Evolutionary conservation across 257 asterid species (phyloP).

Genomic region (Penstemon newberryi): DNA sequence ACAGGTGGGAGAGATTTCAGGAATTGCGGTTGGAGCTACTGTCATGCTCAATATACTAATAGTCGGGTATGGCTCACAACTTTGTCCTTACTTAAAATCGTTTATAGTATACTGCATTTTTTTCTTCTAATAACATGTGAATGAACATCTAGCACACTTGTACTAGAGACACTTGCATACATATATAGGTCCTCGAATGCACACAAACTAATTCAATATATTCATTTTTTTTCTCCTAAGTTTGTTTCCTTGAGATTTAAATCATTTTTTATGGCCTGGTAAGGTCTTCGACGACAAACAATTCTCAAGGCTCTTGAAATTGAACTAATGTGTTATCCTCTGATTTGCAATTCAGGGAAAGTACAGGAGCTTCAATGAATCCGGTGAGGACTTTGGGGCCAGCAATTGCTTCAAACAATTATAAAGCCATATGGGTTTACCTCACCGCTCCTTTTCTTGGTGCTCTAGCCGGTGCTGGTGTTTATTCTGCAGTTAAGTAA

Average conservation of each 20-base stretch:
- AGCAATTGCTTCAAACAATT: conserved; percentile 77
- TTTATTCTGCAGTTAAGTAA: conserved; percentile 68
- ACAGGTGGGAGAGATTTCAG: conserved; percentile 91
- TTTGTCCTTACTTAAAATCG: neutral
- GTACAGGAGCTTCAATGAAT: conserved; percentile 92
- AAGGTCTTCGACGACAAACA: neutral
- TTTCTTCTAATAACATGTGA: neutral
- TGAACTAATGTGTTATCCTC: neutral
- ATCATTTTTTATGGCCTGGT: no score
- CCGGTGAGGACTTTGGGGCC: conserved; percentile 90
- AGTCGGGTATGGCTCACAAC: conserved; percentile 59
- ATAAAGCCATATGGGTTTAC: conserved; percentile 73
- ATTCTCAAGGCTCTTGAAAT: neutral
- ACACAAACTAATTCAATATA: neutral
- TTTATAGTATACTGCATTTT: neutral
- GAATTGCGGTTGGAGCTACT: conserved; percentile 90
- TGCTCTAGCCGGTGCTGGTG: conserved; percentile 75
- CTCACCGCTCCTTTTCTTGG: conserved; percentile 77
- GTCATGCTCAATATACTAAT: conserved; percentile 83
- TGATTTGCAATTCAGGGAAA: conserved; percentile 39
- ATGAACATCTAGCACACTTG: neutral
- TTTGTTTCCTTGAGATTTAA: no score
- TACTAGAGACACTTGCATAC: neutral
- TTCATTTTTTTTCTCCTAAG: no score
- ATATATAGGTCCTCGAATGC: neutral